Base-by-base conservation (phyloP, 148 eudicot genomes). In the Simmondsia chinensis region DNA sequence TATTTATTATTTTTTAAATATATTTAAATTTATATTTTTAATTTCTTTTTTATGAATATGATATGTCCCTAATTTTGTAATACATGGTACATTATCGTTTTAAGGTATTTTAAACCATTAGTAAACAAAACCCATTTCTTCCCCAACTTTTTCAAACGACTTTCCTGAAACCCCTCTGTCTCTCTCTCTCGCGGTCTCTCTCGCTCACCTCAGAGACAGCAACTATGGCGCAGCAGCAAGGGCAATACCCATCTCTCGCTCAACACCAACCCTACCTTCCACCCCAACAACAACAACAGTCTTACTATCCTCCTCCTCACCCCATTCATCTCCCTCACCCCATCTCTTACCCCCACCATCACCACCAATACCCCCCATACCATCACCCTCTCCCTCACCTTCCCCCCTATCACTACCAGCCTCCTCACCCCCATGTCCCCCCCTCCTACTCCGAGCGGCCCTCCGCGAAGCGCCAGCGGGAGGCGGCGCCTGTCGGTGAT, bases 391-490 rank as follows among this genome's bases (percentile, higher is more conserved):
- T 34, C 33, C 20, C 37, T 7, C 43, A 43, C 38, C 39, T 20
- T 1, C 67, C 34, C 8, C 12, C 11, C 7, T 17, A 29, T 8
- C 47, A 34, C 9, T 4, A 21, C 3, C 58, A 35, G 10, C 34
- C 41, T 32, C 52, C 42, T 8, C 41, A 50, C 41, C 57, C 24
- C 33, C 52, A 12, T 19, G 25, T 29, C 22, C 43, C 11, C 46
- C 57, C 44, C 17, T 20, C 10, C 30, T 31, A 33, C 37, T 37
- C 46, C 17, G 50, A 40, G 10, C 67, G 58, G 26, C 59, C 62
- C 12, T 25, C 68, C 2, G 51, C 61, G 15, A 79, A 81, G 61
- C 71, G 89, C 3, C 42, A 68, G 2, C 83, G 95, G 0, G 83
- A 81, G 12, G 72, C 64, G 9, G 59, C 44, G 17, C 32, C 57